Conservation (phyloP, 2,329 filamentous ascomycete genomes). For the Magnaporthiopsis poae region DNA sequence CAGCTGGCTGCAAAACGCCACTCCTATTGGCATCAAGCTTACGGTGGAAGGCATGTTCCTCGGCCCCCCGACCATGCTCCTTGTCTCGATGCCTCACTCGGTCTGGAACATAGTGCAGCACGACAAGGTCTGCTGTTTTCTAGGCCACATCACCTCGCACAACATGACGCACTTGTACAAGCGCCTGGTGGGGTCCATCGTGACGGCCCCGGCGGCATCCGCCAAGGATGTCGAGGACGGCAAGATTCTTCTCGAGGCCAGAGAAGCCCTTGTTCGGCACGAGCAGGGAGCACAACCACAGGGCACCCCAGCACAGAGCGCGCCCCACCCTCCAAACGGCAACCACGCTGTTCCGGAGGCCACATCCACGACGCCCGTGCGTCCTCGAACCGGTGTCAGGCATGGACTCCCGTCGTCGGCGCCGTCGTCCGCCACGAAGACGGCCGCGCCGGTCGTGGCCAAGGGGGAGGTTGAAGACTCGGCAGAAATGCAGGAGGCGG, state of each 20-base stretch:
- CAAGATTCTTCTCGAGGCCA: conserved; percentile 44
- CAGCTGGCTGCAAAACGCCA: conserved; percentile 54
- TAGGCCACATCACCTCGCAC: conserved; percentile 56
- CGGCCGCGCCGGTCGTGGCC: conserved; percentile 19
- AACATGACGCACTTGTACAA: conserved; percentile 59
- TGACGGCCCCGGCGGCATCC: conserved; percentile 31
- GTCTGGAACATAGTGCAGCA: conserved; percentile 57
- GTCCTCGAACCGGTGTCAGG: not conserved
- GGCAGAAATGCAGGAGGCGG: conserved; percentile 60
- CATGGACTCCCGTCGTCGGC: conserved; percentile 4
- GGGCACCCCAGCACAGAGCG: not conserved
- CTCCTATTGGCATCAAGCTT: conserved; percentile 47
- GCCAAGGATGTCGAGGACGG: conserved; percentile 48
- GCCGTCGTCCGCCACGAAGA: conserved; percentile 1
- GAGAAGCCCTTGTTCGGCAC: conserved; percentile 26
- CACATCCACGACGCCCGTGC: conserved; percentile 1
- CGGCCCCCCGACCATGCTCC: conserved; percentile 54
- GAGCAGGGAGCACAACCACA: conserved; percentile 9
- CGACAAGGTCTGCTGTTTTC: conserved; percentile 56
- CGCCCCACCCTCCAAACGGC: not conserved
- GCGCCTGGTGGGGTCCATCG: conserved; percentile 40
- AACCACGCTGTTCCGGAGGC: not conserved
- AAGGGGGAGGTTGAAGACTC: conserved; percentile 50
- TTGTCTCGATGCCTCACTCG: conserved; percentile 55
- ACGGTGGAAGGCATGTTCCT: conserved; percentile 59